Evolutionary conservation across 1,284 basidiomycete genomes (phyloP), one percentile per base, ranked within the genome.

Genomic region (Trametes pubescens): DNA sequence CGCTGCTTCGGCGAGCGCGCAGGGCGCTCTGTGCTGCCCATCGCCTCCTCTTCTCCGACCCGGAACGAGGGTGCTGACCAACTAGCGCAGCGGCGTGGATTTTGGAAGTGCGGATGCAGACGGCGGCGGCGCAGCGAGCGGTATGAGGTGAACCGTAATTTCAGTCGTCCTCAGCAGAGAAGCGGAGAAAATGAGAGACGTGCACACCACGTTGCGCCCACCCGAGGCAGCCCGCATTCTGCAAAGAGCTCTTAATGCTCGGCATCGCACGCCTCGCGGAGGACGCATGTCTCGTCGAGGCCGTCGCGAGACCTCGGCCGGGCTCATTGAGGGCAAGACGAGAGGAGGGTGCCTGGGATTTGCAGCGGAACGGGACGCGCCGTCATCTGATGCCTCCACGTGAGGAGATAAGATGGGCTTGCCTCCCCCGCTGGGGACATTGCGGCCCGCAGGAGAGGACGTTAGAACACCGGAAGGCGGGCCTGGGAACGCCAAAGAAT

Each of bases 381-480:
- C 57, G 63, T 68, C 66, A 68, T 65, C 63, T 68, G 66, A 68
- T 58, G 35, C 48, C 55, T 35, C 61, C 55, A 49, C 61, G 63
- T 65, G 64, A 60, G 66, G 44, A 53, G 61, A 63, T 61, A 65
- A 67, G 63, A 65, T 65, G 62, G 47, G 40, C 55, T 51, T 29
- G 32, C 26, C 22, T 24, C 32, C 44, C 59, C 61, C 29, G 22
- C 24, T 44, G 51, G 40, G 55, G 61, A 34, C 34, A 38, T 29
- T 13, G 35, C 46, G 61, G 58, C 61, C 66, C 66, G 46, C 32
- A 3, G 16, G 11, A 21, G 55, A 46, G 58, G 60, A 53, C 49
- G 11, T 51, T 65, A 61, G 66, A 65, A 68, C 51, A 54, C 66
- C 66, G 66, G 66, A 62, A 62, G 57, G 57, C 51, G 47, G 43